These are phyloP conservation scores for Heterobasidion parviporum DNA, from an alignment of 1,284 basidiomycete genomes.

Conservation along the genomic window DNA sequence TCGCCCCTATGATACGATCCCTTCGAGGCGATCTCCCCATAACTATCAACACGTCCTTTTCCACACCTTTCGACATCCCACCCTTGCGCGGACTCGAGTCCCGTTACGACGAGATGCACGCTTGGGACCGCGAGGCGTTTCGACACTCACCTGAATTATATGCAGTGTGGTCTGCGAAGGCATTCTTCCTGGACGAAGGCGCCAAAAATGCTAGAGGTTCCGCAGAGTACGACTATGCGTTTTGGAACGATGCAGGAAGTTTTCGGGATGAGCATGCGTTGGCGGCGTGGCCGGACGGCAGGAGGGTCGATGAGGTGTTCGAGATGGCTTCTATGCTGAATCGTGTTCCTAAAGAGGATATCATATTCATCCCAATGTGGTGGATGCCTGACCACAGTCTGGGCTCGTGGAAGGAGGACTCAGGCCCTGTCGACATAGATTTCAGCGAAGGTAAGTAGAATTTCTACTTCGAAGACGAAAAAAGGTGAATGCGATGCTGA, in stretches of 20 bases:
- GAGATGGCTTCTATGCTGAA: conserved; percentile 16
- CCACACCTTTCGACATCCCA: conserved; percentile 37
- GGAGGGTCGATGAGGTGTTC: conserved; percentile 32
- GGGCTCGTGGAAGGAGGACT: conserved; percentile 30
- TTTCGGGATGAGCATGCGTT: conserved; percentile 34
- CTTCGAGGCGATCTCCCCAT: conserved; percentile 26
- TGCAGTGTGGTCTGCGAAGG: conserved; percentile 45
- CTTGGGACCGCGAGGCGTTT: conserved; percentile 30
- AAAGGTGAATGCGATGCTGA: neutral
- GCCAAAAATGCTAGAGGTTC: conserved; percentile 20
- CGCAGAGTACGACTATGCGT: conserved; percentile 35
- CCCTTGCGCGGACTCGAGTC: conserved; percentile 26
- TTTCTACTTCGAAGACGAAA: neutral
- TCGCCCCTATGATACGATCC: conserved; percentile 25
- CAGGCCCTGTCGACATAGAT: conserved; percentile 36
- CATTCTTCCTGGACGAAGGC: conserved; percentile 37
- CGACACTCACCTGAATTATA: conserved; percentile 40
- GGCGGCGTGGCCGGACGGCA: conserved; percentile 33
- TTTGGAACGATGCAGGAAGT: conserved; percentile 47
- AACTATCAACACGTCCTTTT: conserved; percentile 36
- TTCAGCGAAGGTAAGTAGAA: conserved; percentile 36
- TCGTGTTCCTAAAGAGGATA: conserved; percentile 22
- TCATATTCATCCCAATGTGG: conserved; percentile 37
- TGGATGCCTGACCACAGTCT: conserved; percentile 22
- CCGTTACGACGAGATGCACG: conserved; percentile 33